Conservation (phyloP, 228 moss, liverwort and hornwort species). For the Sphagnum fallax region DNA sequence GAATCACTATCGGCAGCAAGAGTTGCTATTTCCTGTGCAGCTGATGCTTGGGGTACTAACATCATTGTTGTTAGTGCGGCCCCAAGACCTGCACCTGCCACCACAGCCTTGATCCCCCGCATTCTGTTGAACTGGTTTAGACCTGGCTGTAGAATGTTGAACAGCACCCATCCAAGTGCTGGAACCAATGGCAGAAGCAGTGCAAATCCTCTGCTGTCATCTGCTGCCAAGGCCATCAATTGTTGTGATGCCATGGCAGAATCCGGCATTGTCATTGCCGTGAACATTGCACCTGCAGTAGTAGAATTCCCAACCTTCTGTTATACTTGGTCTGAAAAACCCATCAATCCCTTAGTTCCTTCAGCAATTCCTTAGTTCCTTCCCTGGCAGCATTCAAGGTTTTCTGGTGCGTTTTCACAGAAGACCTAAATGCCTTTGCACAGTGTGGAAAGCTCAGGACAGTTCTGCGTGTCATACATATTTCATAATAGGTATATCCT, state of each 20-base stretch:
- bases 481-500: no score
- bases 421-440: no score
- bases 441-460: no score
- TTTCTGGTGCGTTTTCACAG: no score
- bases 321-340: no score
- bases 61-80: slow-evolving; percentile 42
- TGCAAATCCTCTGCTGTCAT: slow-evolving; percentile 57
- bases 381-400: no score
- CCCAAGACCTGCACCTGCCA: slow-evolving; percentile 66
- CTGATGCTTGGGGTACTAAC: slow-evolving; percentile 65
- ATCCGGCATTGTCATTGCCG: slow-evolving; percentile 75
- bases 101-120: slow-evolving; percentile 56
- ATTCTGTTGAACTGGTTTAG: slow-evolving; percentile 85
- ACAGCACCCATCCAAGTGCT: slow-evolving; percentile 88
- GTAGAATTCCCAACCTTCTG: no score
- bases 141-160: slow-evolving; percentile 87
- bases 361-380: no score
- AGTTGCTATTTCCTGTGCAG: slow-evolving; percentile 67
- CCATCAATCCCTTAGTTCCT: no score
- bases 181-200: slow-evolving; percentile 85
- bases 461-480: no score
- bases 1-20: slow-evolving; percentile 52
- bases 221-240: slow-evolving; percentile 69
- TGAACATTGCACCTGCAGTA: slow-evolving; percentile 74
- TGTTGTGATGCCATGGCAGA: slow-evolving; percentile 88